These are phyloP conservation scores for Solanum hybrid DNA, from an alignment of 305 asterid genomes.

Conservation along the genomic window DNA sequence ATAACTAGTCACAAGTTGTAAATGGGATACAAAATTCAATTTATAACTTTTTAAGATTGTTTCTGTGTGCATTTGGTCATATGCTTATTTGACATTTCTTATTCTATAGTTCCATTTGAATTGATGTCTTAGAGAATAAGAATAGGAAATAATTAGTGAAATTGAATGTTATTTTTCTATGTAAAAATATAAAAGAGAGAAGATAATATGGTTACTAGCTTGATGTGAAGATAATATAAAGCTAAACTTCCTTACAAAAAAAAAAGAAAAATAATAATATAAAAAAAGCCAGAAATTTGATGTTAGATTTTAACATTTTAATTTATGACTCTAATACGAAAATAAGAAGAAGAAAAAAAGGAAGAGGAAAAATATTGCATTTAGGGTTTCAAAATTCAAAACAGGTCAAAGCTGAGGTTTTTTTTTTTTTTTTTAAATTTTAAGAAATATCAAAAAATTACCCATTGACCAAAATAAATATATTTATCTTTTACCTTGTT, in stretches of 20 bases:
- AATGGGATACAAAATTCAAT: no score
- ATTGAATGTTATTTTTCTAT: no score
- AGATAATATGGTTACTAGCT: not conserved
- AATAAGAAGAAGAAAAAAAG: not conserved
- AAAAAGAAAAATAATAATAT: not conserved
- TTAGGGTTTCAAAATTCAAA: not conserved
- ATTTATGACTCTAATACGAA: not conserved
- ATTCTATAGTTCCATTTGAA: not conserved
- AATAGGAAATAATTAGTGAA: not conserved
- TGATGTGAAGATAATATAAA: not conserved
- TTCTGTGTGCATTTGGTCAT: not conserved
- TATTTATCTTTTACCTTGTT: not conserved
- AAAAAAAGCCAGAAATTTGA: no score
- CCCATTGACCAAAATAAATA: not conserved
- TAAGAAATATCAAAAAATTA: not conserved
- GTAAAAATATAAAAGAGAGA: not conserved
- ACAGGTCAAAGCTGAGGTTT: no score
- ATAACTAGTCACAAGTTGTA: no score
- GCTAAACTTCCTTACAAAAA: not conserved
- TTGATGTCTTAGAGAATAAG: not conserved
- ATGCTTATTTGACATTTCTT: not conserved
- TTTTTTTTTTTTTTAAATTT: no score
- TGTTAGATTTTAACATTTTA: not conserved
- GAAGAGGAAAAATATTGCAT: not conserved
- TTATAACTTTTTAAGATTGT: not conserved